A percentile compares a stretch with the other conserved stretches of the same genome.
Evolutionary conservation across 352 stramenopile genomes (phyloP).

Genomic region (Pythium rhizo-oryzae): DNA sequence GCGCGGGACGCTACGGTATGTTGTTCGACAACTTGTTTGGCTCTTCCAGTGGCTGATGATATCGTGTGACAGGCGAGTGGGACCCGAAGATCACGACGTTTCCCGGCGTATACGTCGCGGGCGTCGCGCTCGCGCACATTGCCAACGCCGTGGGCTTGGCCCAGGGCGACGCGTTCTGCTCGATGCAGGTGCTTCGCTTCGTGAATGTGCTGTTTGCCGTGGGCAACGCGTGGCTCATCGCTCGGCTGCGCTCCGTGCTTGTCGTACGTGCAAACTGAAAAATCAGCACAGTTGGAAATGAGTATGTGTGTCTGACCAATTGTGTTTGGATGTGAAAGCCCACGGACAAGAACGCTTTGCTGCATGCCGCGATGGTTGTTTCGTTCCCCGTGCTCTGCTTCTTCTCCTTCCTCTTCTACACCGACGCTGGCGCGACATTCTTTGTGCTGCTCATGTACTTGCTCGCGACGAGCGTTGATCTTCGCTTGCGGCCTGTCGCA

Average conservation of each 20-base stretch:
- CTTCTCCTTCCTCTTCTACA: constrained; percentile 93
- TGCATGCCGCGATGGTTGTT: constrained; percentile 73
- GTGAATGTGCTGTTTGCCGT: constrained; percentile 83
- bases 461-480: constrained; percentile 56
- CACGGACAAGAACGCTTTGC: constrained; percentile 43
- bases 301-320: not conserved
- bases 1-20: constrained; percentile 63
- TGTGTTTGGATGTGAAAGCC: constrained; percentile 27
- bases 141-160: constrained; percentile 19
- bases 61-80: constrained; percentile 59
- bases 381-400: constrained; percentile 88
- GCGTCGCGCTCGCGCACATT: constrained; percentile 42
- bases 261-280: constrained; percentile 20
- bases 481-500: constrained; percentile 37
- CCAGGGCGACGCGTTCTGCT: constrained; percentile 46
- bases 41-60: not conserved
- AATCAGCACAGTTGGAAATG: not conserved
- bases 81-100: constrained; percentile 94
- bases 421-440: constrained; percentile 82
- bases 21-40: constrained; percentile 1
- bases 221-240: constrained; percentile 55
- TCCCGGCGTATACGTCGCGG: constrained; percentile 83
- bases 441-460: constrained; percentile 88
- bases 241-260: constrained; percentile 47
- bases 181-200: constrained; percentile 58